Conservation (phyloP, 2,329 filamentous ascomycete genomes). For the Fusarium dlaminii region DNA sequence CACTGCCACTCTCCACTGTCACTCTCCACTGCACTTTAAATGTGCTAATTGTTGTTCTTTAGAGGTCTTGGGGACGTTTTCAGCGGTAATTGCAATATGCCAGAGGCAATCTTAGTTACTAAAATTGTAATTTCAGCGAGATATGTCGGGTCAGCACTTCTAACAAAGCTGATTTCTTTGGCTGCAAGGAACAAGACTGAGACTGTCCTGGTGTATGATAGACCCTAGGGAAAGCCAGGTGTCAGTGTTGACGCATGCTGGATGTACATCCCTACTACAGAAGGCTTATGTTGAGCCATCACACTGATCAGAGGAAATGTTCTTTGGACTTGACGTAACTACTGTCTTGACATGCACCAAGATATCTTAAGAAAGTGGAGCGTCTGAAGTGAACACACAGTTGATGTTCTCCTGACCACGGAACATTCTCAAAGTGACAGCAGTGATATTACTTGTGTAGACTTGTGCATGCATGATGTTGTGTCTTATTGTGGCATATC, state of each 20-base stretch:
- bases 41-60: neutral
- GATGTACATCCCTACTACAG: neutral
- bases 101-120: neutral
- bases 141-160: neutral
- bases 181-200: accelerated
- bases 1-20: neutral
- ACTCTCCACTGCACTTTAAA: neutral
- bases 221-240: accelerated
- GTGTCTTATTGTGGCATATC: neutral
- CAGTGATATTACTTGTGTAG: too few relatives aligned
- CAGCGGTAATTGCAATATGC: neutral
- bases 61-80: neutral
- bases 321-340: neutral
- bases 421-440: neutral
- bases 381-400: too few relatives aligned
- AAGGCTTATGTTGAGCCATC: neutral
- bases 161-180: neutral
- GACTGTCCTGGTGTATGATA: too few relatives aligned
- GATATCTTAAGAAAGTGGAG: neutral
- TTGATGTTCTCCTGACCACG: accelerated
- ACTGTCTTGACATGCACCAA: neutral
- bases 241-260: neutral
- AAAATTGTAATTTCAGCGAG: neutral
- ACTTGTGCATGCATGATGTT: neutral
- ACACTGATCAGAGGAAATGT: accelerated